These are phyloP conservation scores for Atkinsonella texensis DNA, from an alignment of 2,329 filamentous ascomycete genomes.

Conservation along the genomic window DNA sequence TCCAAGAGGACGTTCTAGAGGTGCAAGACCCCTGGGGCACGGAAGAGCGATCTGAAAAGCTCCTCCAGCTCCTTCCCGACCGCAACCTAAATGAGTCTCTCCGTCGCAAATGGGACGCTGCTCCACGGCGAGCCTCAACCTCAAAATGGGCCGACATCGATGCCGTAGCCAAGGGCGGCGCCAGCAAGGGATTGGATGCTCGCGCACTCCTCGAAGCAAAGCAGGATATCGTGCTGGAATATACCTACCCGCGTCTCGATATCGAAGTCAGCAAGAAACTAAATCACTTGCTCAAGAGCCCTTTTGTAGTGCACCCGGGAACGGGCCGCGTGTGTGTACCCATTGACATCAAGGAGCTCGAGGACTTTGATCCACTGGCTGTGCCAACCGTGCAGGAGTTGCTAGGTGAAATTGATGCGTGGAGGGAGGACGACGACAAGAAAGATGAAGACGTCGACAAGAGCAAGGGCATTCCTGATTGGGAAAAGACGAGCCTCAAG, in stretches of 20 bases:
- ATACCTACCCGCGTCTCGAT: slow-evolving; percentile 94
- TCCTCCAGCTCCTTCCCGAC: slow-evolving; percentile 80
- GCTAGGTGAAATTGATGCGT: slow-evolving; percentile 75
- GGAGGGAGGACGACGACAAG: slow-evolving; percentile 40
- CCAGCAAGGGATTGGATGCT: slow-evolving; percentile 58
- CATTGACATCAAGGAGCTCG: slow-evolving; percentile 62
- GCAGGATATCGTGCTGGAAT: slow-evolving; percentile 92
- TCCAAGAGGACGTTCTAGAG: slow-evolving; percentile 68
- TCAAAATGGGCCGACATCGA: slow-evolving; percentile 96
- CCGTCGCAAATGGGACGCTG: slow-evolving; percentile 80
- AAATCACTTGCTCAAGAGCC: slow-evolving; percentile 94
- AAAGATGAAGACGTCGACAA: slow-evolving; percentile 28
- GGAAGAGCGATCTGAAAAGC: slow-evolving; percentile 57
- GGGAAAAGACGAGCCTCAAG: slow-evolving; percentile 93
- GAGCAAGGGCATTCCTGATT: slow-evolving; percentile 52
- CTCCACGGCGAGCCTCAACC: slow-evolving; percentile 61
- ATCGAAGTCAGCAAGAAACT: slow-evolving; percentile 96
- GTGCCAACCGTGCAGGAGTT: slow-evolving; percentile 86
- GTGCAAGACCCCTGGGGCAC: slow-evolving; percentile 78
- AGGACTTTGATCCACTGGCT: slow-evolving; percentile 72
- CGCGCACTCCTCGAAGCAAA: slow-evolving; percentile 74
- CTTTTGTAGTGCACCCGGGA: slow-evolving; percentile 91
- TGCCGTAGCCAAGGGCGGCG: slow-evolving; percentile 63
- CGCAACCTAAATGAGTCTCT: slow-evolving; percentile 63
- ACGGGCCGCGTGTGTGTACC: slow-evolving; percentile 93